phyloP scores from a whole-genome alignment of 2,329 filamentous ascomycete species.

The Teratosphaeriaceae sp. region DNA sequence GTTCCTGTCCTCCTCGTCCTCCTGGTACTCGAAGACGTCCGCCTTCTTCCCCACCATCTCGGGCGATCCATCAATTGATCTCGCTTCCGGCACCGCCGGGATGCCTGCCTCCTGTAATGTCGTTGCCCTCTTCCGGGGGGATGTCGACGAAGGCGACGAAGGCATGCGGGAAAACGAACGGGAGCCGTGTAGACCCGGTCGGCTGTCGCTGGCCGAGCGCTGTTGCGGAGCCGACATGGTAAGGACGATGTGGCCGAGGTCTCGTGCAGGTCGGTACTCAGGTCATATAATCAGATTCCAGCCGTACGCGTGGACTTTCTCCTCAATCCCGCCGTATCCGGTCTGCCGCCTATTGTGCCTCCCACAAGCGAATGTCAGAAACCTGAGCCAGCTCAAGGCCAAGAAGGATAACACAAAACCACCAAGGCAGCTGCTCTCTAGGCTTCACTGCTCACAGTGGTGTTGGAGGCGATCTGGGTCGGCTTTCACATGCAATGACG shows the following conservation, averaged over 20 bases:
- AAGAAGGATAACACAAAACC: background rate
- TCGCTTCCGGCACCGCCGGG: slow-evolving; percentile 38
- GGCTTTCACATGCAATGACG: too few relatives aligned
- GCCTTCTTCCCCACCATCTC: slow-evolving; percentile 26
- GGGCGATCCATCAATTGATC: slow-evolving; percentile 30
- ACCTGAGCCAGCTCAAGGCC: slow-evolving; percentile 9
- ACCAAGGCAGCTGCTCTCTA: slow-evolving; percentile 2
- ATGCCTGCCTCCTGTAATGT: slow-evolving; percentile 40
- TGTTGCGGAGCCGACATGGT: background rate
- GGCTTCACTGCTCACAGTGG: too few relatives aligned
- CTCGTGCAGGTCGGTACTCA: too few relatives aligned
- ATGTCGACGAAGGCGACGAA: slow-evolving; percentile 25
- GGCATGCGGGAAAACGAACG: slow-evolving; percentile 47
- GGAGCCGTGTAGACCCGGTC: slow-evolving; percentile 33
- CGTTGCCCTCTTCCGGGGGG: slow-evolving; percentile 38
- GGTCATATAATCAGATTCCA: background rate
- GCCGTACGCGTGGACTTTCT: background rate
- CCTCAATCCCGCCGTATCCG: background rate
- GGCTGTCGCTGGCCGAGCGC: slow-evolving; percentile 9
- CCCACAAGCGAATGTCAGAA: slow-evolving; percentile 4
- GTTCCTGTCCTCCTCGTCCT: too few relatives aligned
- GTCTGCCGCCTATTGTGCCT: background rate
- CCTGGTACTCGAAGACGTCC: slow-evolving; percentile 37
- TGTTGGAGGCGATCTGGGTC: too few relatives aligned
- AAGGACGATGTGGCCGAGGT: background rate